Percentiles rank a stretch among this genome's conserved stretches.
These are phyloP conservation scores for Aspergillus carlsbadensis DNA, from an alignment of 495 filamentous ascomycete species.

Conservation along the genomic window DNA sequence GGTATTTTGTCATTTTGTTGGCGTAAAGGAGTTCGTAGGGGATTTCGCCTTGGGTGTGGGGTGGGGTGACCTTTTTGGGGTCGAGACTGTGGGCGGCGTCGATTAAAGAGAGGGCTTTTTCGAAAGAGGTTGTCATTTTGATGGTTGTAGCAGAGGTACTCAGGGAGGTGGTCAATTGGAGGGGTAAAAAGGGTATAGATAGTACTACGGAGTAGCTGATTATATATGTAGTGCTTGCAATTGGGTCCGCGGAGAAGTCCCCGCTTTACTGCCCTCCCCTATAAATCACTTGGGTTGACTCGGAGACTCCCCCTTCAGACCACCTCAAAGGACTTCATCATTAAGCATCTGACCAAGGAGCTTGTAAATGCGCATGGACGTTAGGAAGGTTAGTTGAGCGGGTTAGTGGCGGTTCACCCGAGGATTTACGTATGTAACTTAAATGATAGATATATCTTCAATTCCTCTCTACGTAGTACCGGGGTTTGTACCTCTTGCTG, in stretches of 20 bases:
- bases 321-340: too few relatives aligned
- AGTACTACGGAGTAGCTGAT: neutral
- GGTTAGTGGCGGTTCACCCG: too few relatives aligned
- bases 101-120: constrained; percentile 59
- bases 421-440: neutral
- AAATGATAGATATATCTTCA: constrained; percentile 9
- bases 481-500: constrained; percentile 7
- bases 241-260: neutral
- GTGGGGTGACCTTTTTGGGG: constrained; percentile 46
- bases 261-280: neutral
- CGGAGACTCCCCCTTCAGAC: too few relatives aligned
- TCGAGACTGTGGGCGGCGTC: constrained; percentile 72
- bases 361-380: too few relatives aligned
- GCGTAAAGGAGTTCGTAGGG: constrained; percentile 83
- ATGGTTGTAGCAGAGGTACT: neutral
- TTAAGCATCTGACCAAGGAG: too few relatives aligned
- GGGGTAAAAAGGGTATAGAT: neutral
- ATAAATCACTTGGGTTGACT: too few relatives aligned
- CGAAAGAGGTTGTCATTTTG: constrained; percentile 28
- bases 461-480: constrained; percentile 10
- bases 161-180: neutral
- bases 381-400: too few relatives aligned
- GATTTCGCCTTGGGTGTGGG: constrained; percentile 19
- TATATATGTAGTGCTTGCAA: neutral
- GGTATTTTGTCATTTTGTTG: constrained; percentile 70